Conservation (phyloP, 495 filamentous ascomycete species). For the Penicillium antarcticum region DNA sequence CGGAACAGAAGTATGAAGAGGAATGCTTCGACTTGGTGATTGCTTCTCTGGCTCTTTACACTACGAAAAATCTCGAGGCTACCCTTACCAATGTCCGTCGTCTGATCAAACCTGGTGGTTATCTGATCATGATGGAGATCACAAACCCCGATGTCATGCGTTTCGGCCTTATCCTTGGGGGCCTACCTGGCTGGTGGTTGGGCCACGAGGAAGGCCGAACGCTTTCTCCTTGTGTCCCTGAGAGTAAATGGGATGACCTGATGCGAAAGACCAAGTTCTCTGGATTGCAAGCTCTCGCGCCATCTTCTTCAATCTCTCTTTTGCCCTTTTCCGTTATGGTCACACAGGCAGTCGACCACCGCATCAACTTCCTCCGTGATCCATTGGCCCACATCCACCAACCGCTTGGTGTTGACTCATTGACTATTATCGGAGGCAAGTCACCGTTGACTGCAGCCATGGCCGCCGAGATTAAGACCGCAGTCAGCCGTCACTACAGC, state of each 20-base stretch:
- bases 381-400: conserved; percentile 12
- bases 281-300: conserved; percentile 38
- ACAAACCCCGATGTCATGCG: conserved; percentile 29
- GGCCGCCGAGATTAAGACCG: conserved; percentile 4
- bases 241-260: conserved; percentile 33
- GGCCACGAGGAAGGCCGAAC: conserved; percentile 42
- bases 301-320: conserved; percentile 7
- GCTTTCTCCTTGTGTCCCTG: conserved; percentile 30
- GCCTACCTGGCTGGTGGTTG: conserved; percentile 52
- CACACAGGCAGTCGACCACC: conserved; percentile 43
- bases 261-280: conserved; percentile 44
- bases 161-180: conserved; percentile 31
- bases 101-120: conserved; percentile 54
- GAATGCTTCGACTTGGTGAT: conserved; percentile 49
- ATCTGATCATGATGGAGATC: conserved; percentile 46
- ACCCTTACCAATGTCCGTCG: conserved; percentile 24
- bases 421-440: conserved; percentile 27
- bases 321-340: conserved; percentile 40
- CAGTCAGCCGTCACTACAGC: conserved; percentile 9
- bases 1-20: conserved; percentile 41
- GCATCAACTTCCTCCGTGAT: conserved; percentile 27
- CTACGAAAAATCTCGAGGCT: conserved; percentile 19
- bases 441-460: conserved; percentile 8
- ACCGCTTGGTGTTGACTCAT: conserved; percentile 8
- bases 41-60: conserved; percentile 22